phyloP scores from a whole-genome alignment of 176 grass and related monocot species.

The Oryza glaberrima region DNA sequence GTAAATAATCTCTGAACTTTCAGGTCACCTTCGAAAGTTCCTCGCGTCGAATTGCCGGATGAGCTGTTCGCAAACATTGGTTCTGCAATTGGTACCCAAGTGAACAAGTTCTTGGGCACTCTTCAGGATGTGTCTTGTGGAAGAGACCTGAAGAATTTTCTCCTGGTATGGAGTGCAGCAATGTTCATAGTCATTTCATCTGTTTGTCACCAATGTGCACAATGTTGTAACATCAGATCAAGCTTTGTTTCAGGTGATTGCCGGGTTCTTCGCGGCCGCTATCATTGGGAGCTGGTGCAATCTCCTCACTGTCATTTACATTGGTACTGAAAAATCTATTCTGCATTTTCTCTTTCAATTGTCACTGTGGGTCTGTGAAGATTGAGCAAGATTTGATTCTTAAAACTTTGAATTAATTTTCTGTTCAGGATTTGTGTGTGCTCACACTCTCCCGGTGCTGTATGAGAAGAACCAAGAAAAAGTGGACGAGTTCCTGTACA shows the following conservation, averaged over 20 bases:
- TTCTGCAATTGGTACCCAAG: conserved; percentile 47
- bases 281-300: conserved; percentile 86
- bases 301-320: conserved; percentile 82
- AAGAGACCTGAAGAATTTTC: conserved; percentile 68
- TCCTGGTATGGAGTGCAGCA: conserved; percentile 60
- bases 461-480: conserved; percentile 94
- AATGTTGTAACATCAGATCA: neutral
- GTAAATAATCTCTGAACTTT: conserved; percentile 12
- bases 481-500: conserved; percentile 70
- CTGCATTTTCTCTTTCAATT: neutral
- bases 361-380: neutral
- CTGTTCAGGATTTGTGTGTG: conserved; percentile 75
- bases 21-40: conserved; percentile 58
- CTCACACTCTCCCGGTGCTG: conserved; percentile 75
- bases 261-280: conserved; percentile 54
- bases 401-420: neutral
- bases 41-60: conserved; percentile 63
- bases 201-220: neutral
- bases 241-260: conserved; percentile 57
- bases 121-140: conserved; percentile 79
- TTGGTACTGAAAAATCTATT: conserved; percentile 49
- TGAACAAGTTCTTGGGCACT: conserved; percentile 52
- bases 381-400: neutral
- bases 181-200: neutral
- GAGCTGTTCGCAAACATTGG: conserved; percentile 67